phyloP scores from a whole-genome alignment of 306 rosid genomes.

The Alnus rubra region DNA sequence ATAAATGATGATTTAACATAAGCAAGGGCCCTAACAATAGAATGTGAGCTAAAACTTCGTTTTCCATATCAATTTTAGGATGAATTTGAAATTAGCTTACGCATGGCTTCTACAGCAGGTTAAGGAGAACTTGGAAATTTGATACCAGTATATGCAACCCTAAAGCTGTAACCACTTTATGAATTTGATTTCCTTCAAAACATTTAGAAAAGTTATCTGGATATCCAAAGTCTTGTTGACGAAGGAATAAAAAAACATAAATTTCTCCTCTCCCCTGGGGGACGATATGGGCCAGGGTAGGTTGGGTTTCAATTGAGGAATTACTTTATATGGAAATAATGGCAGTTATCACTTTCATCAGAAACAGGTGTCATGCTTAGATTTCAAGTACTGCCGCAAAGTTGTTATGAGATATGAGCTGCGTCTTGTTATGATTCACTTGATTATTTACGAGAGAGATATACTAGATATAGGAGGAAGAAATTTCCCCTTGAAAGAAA shows the following conservation, averaged over 20 bases:
- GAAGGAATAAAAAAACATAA: too few relatives aligned
- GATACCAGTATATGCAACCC: not conserved
- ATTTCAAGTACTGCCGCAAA: not conserved
- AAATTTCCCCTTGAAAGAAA: not conserved
- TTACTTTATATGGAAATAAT: too few relatives aligned
- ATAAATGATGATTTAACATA: too few relatives aligned
- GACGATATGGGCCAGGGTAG: too few relatives aligned
- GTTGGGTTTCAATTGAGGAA: too few relatives aligned
- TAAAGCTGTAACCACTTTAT: not conserved
- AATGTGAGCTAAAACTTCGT: not conserved
- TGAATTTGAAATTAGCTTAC: not conserved
- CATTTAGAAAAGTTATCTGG: too few relatives aligned
- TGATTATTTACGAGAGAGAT: not conserved
- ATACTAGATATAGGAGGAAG: not conserved
- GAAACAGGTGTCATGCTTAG: not conserved
- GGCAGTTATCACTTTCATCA: not conserved
- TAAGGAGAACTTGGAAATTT: not conserved
- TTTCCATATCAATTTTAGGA: not conserved
- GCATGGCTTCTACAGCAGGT: not conserved
- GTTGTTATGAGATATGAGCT: not conserved
- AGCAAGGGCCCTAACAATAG: not conserved
- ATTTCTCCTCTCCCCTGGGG: too few relatives aligned
- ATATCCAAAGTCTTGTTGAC: too few relatives aligned
- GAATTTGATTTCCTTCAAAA: not conserved
- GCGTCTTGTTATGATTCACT: not conserved